Evolutionary conservation across 2,329 filamentous ascomycete genomes (phyloP).

Genomic region (Pleoardoris graminearum): DNA sequence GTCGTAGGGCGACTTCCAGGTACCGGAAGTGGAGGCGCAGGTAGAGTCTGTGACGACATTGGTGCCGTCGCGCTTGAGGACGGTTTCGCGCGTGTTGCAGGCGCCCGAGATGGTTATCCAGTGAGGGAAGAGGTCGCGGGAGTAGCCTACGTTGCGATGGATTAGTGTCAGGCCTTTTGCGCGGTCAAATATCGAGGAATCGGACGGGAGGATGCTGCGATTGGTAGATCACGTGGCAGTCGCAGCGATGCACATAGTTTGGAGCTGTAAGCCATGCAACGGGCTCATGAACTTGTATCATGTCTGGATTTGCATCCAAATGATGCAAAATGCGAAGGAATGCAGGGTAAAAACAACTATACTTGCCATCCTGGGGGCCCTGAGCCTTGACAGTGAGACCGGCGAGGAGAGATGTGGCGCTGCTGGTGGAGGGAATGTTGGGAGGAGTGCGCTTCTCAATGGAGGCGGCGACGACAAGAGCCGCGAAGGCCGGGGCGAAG

Average conservation of each 20-base stretch:
- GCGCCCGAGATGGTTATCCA: constrained; percentile 63
- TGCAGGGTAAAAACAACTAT: background rate
- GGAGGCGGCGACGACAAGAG: constrained; percentile 34
- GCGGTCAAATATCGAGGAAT: no score
- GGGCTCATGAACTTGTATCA: no score
- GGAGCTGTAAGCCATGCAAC: no score
- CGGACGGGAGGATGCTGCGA: no score
- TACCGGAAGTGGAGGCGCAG: constrained; percentile 67
- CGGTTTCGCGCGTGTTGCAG: constrained; percentile 74
- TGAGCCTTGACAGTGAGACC: constrained; percentile 61
- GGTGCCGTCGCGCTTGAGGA: constrained; percentile 73
- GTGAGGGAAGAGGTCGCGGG: constrained; percentile 69
- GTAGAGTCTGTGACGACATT: constrained; percentile 61
- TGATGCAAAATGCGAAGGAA: no score
- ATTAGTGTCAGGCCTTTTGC: no score
- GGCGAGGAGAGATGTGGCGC: constrained; percentile 62
- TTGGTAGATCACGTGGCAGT: no score
- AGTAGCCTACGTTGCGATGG: constrained; percentile 53
- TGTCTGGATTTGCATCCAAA: no score
- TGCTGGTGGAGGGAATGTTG: constrained; percentile 63
- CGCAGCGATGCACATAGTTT: no score
- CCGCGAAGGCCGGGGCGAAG: constrained; percentile 23
- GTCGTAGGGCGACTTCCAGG: constrained; percentile 74
- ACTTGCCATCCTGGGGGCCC: constrained; percentile 52
- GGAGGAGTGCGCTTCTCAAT: constrained; percentile 53